These are phyloP conservation scores for Juncus inflexus DNA, from an alignment of 176 grass and related monocot species.

Conservation along the genomic window DNA sequence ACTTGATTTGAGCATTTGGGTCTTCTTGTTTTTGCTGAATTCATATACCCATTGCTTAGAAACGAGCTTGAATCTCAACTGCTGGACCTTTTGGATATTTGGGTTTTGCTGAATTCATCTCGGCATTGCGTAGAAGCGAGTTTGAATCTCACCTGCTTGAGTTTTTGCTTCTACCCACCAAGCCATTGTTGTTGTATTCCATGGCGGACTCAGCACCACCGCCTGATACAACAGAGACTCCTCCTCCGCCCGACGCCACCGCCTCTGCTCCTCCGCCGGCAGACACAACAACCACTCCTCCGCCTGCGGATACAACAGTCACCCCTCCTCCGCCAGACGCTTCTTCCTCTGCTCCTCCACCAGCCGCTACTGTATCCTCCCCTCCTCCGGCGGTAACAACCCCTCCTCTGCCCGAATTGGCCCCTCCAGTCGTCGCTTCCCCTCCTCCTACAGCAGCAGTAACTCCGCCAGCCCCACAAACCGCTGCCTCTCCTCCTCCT, in stretches of 20 bases:
- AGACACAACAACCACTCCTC: neutral
- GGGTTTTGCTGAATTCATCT: too few species aligned
- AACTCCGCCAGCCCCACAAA: neutral
- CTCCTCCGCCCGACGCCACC: neutral
- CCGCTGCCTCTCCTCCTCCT: slow-evolving; percentile 3
- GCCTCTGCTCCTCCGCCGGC: neutral
- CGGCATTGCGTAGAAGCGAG: too few species aligned
- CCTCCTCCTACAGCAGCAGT: neutral
- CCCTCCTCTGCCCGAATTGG: neutral
- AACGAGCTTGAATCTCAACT: too few species aligned
- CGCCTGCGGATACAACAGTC: neutral
- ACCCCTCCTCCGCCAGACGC: slow-evolving; percentile 8
- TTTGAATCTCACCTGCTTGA: too few species aligned
- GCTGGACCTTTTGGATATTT: too few species aligned
- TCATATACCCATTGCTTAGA: too few species aligned
- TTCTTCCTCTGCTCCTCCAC: neutral
- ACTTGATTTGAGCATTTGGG: too few species aligned
- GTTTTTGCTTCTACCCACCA: neutral
- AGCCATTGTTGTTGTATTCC: neutral
- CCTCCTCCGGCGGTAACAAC: neutral
- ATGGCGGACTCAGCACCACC: slow-evolving; percentile 7
- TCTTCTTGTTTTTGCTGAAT: too few species aligned
- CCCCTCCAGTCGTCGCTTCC: neutral
- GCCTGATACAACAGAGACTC: neutral
- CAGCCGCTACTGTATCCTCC: neutral